A percentile compares a stretch with the other conserved stretches of the same genome.
phyloP scores from a whole-genome alignment of 345 rosid species.

The Eucalyptus sp. region DNA sequence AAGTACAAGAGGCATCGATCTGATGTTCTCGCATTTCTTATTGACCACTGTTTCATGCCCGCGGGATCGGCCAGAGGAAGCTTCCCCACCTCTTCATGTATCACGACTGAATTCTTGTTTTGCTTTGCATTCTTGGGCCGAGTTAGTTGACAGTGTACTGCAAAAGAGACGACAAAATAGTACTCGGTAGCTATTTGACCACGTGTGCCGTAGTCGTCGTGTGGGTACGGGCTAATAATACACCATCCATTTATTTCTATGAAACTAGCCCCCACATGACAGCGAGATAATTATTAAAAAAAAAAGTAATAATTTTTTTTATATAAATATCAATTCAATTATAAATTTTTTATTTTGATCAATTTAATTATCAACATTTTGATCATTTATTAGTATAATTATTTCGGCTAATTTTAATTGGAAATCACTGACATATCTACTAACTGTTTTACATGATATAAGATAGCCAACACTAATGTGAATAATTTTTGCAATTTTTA shows the following conservation, averaged over 20 bases:
- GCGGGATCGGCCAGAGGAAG: not conserved
- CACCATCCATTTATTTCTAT: not conserved
- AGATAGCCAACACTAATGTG: accelerated
- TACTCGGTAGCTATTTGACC: not conserved
- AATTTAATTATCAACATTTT: accelerated
- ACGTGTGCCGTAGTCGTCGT: not conserved
- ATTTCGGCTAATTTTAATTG: accelerated
- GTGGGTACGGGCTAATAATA: not conserved
- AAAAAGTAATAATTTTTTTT: accelerated
- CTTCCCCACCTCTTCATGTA: not conserved
- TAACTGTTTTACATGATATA: accelerated
- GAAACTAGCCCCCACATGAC: not conserved
- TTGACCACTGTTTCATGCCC: not conserved
- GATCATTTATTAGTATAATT: not conserved
- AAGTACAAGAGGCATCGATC: not conserved
- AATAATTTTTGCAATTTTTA: not conserved
- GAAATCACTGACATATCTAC: accelerated
- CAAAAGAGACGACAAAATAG: not conserved
- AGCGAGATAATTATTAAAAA: not conserved
- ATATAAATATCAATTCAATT: accelerated
- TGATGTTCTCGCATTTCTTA: not conserved
- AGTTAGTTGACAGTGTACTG: not conserved
- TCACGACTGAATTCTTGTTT: not conserved
- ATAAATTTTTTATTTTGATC: not conserved
- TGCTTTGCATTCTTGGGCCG: not conserved